A percentile compares a stretch with the other conserved stretches of the same genome.
These are phyloP conservation scores for Debaryomyces sp. DNA, from an alignment of 1,139 yeast species.

Conservation along the genomic window DNA sequence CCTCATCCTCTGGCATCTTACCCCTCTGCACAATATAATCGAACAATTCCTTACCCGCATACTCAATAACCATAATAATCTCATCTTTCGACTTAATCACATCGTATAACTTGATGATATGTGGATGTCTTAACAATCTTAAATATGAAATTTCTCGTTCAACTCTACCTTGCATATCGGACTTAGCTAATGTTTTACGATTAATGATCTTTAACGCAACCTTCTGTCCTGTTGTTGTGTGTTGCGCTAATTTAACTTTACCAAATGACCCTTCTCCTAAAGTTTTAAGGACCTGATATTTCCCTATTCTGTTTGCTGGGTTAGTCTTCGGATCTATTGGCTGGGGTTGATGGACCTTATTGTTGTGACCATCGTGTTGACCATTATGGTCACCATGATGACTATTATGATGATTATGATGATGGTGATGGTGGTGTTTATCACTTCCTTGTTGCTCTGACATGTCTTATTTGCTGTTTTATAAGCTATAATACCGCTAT, in stretches of 20 bases:
- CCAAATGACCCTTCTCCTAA: slow-evolving; percentile 98
- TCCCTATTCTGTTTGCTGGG: slow-evolving; percentile 68
- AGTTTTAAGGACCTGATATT: slow-evolving; percentile 92
- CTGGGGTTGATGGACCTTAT: slow-evolving; percentile 12
- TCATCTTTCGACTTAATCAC: slow-evolving; percentile 96
- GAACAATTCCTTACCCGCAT: slow-evolving; percentile 93
- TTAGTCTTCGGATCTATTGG: slow-evolving; percentile 31
- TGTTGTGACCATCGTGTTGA: slow-evolving; percentile 9
- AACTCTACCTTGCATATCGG: slow-evolving; percentile 97
- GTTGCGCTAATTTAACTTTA: slow-evolving; percentile 94
- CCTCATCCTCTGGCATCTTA: slow-evolving; percentile 93
- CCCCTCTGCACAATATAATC: slow-evolving; percentile 97
- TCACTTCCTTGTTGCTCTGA: slow-evolving; percentile 15
- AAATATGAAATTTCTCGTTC: slow-evolving; percentile 94
- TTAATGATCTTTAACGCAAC: slow-evolving; percentile 96
- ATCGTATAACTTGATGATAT: slow-evolving; percentile 92
- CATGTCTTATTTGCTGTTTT: slow-evolving; percentile 6
- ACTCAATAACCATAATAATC: slow-evolving; percentile 96
- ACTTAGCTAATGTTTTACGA: slow-evolving; percentile 88
- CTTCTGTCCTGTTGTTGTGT: slow-evolving; percentile 86
- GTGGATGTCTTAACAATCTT: slow-evolving; percentile 90
- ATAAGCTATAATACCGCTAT: not conserved
- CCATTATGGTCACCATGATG: slow-evolving; percentile 14
- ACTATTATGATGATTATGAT: slow-evolving; percentile 20
- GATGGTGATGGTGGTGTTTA: slow-evolving; percentile 12